Evolutionary conservation across 2,329 filamentous ascomycete genomes (phyloP).

Genomic region (Diaporthe citriasiana): DNA sequence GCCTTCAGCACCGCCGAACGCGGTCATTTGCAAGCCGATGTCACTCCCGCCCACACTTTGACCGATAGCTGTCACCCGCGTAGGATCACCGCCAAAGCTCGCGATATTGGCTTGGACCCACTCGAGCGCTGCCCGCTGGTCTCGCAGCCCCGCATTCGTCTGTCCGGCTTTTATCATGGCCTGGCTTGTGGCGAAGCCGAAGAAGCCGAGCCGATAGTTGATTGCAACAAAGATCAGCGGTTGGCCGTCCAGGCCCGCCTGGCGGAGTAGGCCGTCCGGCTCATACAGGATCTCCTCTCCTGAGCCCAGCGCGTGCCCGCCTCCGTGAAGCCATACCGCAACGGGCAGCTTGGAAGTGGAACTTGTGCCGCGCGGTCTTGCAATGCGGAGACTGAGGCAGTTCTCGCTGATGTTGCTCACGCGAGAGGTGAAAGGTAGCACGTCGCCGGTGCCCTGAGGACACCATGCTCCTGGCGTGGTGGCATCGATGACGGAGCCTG

Average conservation of each 20-base stretch:
- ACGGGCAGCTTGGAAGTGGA: conserved; percentile 45
- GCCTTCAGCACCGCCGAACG: conserved; percentile 46
- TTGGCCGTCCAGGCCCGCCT: conserved; percentile 43
- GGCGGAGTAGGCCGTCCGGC: conserved; percentile 46
- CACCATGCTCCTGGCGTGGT: conserved; percentile 49
- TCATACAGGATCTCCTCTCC: conserved; percentile 46
- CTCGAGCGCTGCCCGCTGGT: conserved; percentile 51
- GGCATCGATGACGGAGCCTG: conserved; percentile 48
- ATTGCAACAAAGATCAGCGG: conserved; percentile 47
- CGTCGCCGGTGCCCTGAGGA: conserved; percentile 46
- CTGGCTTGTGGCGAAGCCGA: conserved; percentile 46
- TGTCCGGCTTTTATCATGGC: conserved; percentile 45
- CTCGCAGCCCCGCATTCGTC: conserved; percentile 50
- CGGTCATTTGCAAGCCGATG: conserved; percentile 48
- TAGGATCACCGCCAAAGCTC: conserved; percentile 26
- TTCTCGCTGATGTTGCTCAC: conserved; percentile 47
- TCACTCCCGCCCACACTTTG: conserved; percentile 51
- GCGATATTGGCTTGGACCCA: conserved; percentile 40
- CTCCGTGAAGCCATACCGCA: conserved; percentile 47
- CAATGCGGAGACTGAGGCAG: conserved; percentile 47
- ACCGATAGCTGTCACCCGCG: conserved; percentile 48
- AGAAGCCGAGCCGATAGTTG: conserved; percentile 48
- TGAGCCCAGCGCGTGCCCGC: conserved; percentile 46
- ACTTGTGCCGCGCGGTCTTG: conserved; percentile 41
- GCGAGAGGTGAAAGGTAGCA: conserved; percentile 45